Base-by-base conservation (phyloP, 192 early-diverging fungal species). In the Coemansia sp. region DNA sequence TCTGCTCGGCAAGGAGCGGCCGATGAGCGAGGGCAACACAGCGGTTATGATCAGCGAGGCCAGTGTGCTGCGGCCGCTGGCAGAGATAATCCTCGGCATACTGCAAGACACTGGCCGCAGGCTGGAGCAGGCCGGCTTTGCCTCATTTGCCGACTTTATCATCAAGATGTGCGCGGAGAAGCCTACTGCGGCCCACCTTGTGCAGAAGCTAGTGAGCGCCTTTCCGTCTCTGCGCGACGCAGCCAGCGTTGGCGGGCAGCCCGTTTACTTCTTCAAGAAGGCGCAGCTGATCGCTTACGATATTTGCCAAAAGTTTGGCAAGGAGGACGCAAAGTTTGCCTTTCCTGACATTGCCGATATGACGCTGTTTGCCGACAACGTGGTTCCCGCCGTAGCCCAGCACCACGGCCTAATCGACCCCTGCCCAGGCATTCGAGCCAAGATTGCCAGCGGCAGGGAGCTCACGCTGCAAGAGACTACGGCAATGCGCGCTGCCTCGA, bases 351-450 rank as follows among this genome's bases (percentile, higher is more conserved):
- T 92, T 27, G 62, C 76, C 47, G 68, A 83, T 0, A 70, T 92
- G 68, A 92, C 94, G 0, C 78, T 93, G 19, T 91, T 91, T 77
- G 85, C 86, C 0, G 93, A 94, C 63, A 91, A 90, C 68, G 90
- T 91, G 11, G 83, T 94, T 20, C 90, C 91, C 5, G 85, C 87
- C 2, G 76, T 93, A 68, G 68, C 93, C 60, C 73, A 74, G 37
- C 71, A 90, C 60, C 72, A 86, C 19, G 84, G 83, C 2, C 61
- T 92, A 15, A 67, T 91, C 42, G 43, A 63, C 27, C 86, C 74
- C 0, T 63, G 84, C 51, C 59, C 84, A 14, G 64, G 32, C 2
- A 74, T 90, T 67, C 64, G 76, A 40, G 58, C 76, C 8, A 86
- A 87, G 25, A 79, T 89, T 51, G 64, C 71, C 0, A 68, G 46